Evolutionary conservation across 768 basidiomycete genomes (phyloP), one percentile per base, ranked within the genome.

Genomic region (Psilocybe subaeruginosa): DNA sequence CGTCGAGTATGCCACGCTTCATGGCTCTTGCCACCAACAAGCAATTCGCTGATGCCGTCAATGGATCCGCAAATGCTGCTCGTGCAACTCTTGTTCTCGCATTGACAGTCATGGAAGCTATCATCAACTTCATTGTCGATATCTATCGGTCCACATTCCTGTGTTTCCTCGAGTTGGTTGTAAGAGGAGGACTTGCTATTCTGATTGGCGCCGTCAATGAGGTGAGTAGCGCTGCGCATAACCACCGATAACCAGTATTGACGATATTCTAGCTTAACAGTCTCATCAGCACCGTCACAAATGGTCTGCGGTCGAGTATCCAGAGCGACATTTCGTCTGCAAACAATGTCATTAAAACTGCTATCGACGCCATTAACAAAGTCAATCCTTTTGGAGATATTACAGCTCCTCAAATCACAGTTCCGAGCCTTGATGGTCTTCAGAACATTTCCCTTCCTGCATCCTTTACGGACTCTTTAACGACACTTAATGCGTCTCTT

Each of bases 91-190:
- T 97, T 55, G 77, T 90, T 37, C 76, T 93, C 43, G 76, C 92
- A 2, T 77, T 98, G 58, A 97, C 92, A 0, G 79, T 88, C 39
- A 90, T 97, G 85, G 93, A 97, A 71, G 87, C 82, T 0, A 84
- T 96, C 68, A 89, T 95, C 75, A 94, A 92, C 68, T 98, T 99
- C 74, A 84, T 97, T 64, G 85, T 99, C 65, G 91, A 94, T 75
- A 85, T 90, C 49, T 99, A 97, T 71, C 90, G 95, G 43, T 96
- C 95, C 3, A 92, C 96, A 3, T 89, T 97, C 69, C 82, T 99
- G 55, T 99, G 97, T 73, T 95, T 97, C 66, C 77, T 97, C 64
- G 95, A 99, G 74, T 82, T 99, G 47, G 87, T 92, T 23, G 86
- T 99, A 8, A 82, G 88, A 30, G 95, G 95, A 16, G 89, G 84